Percentiles rank a stretch among this genome's conserved stretches.
phyloP scores from a whole-genome alignment of 345 rosid species.

The Moricandia arvensis region DNA sequence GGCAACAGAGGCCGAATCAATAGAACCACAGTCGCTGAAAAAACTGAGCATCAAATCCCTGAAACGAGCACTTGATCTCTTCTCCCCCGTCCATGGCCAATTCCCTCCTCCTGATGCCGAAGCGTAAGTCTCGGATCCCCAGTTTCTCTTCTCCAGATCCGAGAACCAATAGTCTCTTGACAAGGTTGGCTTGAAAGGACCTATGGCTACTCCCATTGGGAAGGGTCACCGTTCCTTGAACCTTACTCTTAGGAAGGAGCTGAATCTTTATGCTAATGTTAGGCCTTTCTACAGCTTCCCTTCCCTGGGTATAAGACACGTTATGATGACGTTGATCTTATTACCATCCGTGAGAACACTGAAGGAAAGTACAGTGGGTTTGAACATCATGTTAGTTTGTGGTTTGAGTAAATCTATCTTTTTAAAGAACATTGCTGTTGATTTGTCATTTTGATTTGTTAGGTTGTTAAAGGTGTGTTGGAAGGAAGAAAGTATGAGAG shows the following conservation, averaged over 20 bases:
- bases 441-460: slow-evolving; percentile 21
- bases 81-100: no score
- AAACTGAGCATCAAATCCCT: slow-evolving; percentile 81
- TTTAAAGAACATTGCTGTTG: not conserved
- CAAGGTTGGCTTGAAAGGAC: slow-evolving; percentile 89
- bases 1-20: slow-evolving; percentile 76
- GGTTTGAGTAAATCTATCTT: not conserved
- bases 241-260: slow-evolving; percentile 88
- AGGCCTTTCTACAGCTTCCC: slow-evolving; percentile 92
- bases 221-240: slow-evolving; percentile 97
- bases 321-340: slow-evolving; percentile 81
- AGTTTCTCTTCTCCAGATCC: slow-evolving; percentile 48
- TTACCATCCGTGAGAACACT: slow-evolving; percentile 93
- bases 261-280: slow-evolving; percentile 89
- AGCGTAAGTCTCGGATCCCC: slow-evolving; percentile 48
- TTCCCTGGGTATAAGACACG: slow-evolving; percentile 87
- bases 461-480: slow-evolving; percentile 98
- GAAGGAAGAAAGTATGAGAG: slow-evolving; percentile 96
- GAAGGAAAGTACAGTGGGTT: slow-evolving; percentile 99
- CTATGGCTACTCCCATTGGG: slow-evolving; percentile 98
- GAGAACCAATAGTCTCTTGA: slow-evolving; percentile 87
- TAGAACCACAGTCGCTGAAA: slow-evolving; percentile 89
- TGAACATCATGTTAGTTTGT: slow-evolving; percentile 76
- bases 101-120: no score
- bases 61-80: no score